Evolutionary conservation across 2,329 filamentous ascomycete species (phyloP), one percentile per base, ranked within the genome.

Genomic region (Diaporthe velutina): DNA sequence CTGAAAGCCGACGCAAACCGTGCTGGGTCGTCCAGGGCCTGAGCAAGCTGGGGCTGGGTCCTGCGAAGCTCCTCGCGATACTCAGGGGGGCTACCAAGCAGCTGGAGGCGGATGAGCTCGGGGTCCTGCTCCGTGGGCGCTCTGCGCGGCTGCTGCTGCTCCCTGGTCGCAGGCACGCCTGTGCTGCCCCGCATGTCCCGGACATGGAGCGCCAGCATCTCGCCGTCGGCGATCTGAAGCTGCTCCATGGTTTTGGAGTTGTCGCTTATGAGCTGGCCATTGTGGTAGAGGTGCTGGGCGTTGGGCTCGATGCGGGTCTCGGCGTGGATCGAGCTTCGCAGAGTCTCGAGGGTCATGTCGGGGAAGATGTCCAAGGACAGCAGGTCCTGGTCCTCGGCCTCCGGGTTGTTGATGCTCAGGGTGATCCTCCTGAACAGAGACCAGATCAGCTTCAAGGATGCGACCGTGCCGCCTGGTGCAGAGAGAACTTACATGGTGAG

Each of bases 161-260:
- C 82, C 82, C 68, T 82, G 66, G 78, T 78, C 52, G 79, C 76
- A 15, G 85, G 81, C 33, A 86, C 81, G 64, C 84, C 83, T 48
- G 86, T 86, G 80, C 81, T 87, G 77, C 87, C 87, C 70, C 86
- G 85, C 85, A 88, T 89, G 78, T 91, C 88, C 76, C 90, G 85
- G 75, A 98, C 93, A 82, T 98, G 94, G 78, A 98, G 90, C 40
- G 94, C 95, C 77, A 99, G 87, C 94, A 99, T 96, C 81, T 98
- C 97, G 73, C 95, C 95, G 84, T 98, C 95, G 66, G 88, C 90
- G 79, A 99, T 93, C 55, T 93, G 90, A 42, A 96, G 90, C 80
- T 96, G 90, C 78, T 95, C 91, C 81, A 99, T 90, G 4, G 95
- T 98, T 83, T 95, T 93, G 74, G 89, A 85, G 80, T 96, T 93